Evolutionary conservation across 2,329 filamentous ascomycete genomes (phyloP).

Genomic region (Talaromyces piceae): DNA sequence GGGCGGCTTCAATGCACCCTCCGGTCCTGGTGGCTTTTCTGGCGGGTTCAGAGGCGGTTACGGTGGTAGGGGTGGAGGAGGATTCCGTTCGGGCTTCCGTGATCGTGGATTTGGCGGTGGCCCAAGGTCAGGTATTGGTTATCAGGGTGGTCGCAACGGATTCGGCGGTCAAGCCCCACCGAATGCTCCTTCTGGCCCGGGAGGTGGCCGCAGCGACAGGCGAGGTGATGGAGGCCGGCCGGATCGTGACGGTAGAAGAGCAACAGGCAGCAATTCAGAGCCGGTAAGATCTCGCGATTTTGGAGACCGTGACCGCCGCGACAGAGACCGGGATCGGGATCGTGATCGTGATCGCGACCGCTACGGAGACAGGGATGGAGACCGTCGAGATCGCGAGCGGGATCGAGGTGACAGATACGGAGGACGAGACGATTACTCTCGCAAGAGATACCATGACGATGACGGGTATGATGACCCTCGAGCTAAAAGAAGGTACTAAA

Average conservation of each 20-base stretch:
- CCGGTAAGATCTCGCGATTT: conserved; percentile 65
- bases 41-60: conserved; percentile 52
- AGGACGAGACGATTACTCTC: conserved; percentile 48
- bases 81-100: conserved; percentile 45
- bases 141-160: conserved; percentile 50
- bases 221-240: conserved; percentile 32
- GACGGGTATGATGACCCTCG: conserved; percentile 70
- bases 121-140: conserved; percentile 47
- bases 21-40: conserved; percentile 50
- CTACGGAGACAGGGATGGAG: conserved; percentile 55
- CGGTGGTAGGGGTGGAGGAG: conserved; percentile 38
- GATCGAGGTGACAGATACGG: conserved; percentile 43
- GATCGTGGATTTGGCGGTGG: conserved; percentile 45
- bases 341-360: conserved; percentile 44
- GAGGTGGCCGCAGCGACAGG: conserved; percentile 42
- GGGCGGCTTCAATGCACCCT: conserved; percentile 49
- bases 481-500: conserved; percentile 53
- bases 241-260: conserved; percentile 48
- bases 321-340: conserved; percentile 17
- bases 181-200: conserved; percentile 47
- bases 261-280: conserved; percentile 74
- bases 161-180: conserved; percentile 43
- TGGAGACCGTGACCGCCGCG: conserved; percentile 30
- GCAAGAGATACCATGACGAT: conserved; percentile 67
- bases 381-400: conserved; percentile 49